These are phyloP conservation scores for Eleusine indica DNA, from an alignment of 176 grass and related monocot genomes.

Conservation along the genomic window DNA sequence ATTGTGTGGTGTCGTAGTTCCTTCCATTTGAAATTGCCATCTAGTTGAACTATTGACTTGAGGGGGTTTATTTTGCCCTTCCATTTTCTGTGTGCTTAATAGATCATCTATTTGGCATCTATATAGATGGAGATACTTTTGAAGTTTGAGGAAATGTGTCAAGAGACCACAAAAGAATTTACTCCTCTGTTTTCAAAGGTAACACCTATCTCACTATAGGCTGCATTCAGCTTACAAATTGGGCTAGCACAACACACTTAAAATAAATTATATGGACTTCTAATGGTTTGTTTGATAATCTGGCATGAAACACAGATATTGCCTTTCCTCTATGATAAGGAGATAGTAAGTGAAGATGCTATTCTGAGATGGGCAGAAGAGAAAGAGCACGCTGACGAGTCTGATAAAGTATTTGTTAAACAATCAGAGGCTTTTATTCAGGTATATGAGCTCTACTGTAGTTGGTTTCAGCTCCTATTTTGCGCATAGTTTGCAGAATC, in stretches of 20 bases:
- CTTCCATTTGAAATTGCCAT: constrained; percentile 7
- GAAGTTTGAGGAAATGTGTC: constrained; percentile 98
- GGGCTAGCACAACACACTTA: background rate
- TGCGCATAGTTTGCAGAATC: background rate
- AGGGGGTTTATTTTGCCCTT: too few species aligned
- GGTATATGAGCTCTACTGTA: constrained; percentile 40
- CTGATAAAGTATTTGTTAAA: constrained; percentile 85
- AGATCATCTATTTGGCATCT: constrained; percentile 13
- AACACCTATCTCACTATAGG: constrained; percentile 15
- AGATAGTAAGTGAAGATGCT: constrained; percentile 81
- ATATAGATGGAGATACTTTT: constrained; percentile 87
- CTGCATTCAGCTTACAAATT: background rate
- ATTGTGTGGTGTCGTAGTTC: constrained; percentile 3
- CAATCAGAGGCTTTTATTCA: constrained; percentile 75
- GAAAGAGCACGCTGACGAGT: constrained; percentile 79
- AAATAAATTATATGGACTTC: constrained; percentile 9
- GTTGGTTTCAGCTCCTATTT: background rate
- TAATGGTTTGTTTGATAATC: constrained; percentile 35
- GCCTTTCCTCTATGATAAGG: constrained; percentile 61
- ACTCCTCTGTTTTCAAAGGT: constrained; percentile 68
- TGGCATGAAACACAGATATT: constrained; percentile 52
- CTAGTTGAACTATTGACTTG: background rate
- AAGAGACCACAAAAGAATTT: constrained; percentile 80
- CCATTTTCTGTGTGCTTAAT: background rate
- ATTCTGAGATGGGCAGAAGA: constrained; percentile 87